phyloP scores from a whole-genome alignment of 805 yeast genomes.

The Metschnikowia hibisci region DNA sequence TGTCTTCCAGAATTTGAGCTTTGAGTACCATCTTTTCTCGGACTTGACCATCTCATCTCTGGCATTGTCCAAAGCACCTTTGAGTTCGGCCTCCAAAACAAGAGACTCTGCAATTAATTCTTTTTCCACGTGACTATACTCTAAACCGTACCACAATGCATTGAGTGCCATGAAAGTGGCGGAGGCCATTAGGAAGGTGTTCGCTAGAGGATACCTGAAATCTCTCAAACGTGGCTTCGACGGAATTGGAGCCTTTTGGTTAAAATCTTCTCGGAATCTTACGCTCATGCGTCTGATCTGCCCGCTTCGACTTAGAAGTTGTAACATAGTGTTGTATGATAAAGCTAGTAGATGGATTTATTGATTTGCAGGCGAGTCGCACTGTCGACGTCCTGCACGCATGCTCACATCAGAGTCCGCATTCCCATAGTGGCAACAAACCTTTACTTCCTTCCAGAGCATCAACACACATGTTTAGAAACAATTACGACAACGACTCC shows the following conservation, averaged over 20 bases:
- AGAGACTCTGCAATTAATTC: conserved; percentile 13
- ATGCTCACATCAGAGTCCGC: conserved; percentile 4
- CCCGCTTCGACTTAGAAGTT: neutral
- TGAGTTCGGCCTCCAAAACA: conserved; percentile 17
- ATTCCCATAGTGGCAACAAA: conserved; percentile 9
- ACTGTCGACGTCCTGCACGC: conserved; percentile 6
- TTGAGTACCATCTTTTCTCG: conserved; percentile 16
- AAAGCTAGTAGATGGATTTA: neutral
- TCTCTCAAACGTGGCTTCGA: conserved; percentile 32
- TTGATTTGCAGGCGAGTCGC: neutral
- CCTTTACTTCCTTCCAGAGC: neutral
- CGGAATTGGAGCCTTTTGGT: conserved; percentile 12
- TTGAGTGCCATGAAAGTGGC: conserved; percentile 36
- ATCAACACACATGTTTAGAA: conserved; percentile 64
- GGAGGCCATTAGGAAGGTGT: conserved; percentile 38
- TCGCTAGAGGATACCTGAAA: conserved; percentile 35
- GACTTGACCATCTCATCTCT: conserved; percentile 11
- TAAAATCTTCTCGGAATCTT: conserved; percentile 17
- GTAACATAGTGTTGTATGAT: neutral
- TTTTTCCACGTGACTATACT: conserved; percentile 22
- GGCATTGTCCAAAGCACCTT: conserved; percentile 12
- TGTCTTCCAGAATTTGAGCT: conserved; percentile 19
- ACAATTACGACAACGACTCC: conserved; percentile 97
- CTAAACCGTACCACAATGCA: conserved; percentile 30
- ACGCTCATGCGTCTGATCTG: conserved; percentile 8